phyloP scores from a whole-genome alignment of 2,329 filamentous ascomycete species.

The Cytospora piceae region DNA sequence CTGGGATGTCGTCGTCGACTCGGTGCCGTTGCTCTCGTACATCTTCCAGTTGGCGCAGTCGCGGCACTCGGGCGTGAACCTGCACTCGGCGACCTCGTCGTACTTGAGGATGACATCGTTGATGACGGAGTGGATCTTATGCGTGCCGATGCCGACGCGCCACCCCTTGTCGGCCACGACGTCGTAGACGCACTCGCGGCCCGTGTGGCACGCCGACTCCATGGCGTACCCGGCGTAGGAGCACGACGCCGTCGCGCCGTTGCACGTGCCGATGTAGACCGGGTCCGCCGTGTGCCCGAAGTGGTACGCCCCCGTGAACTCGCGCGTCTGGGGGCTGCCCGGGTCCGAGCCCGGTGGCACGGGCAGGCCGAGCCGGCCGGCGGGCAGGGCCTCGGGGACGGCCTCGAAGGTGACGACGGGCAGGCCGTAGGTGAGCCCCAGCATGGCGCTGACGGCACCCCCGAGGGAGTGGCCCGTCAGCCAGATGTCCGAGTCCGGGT shows the following conservation, averaged over 20 bases:
- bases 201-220: constrained; percentile 90
- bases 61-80: constrained; percentile 75
- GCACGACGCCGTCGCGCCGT: constrained; percentile 85
- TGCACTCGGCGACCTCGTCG: constrained; percentile 77
- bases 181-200: constrained; percentile 87
- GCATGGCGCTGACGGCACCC: constrained; percentile 83
- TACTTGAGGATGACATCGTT: constrained; percentile 85
- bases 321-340: constrained; percentile 69
- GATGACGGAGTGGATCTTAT: constrained; percentile 88
- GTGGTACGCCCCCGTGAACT: constrained; percentile 80
- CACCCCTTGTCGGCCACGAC: constrained; percentile 90
- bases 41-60: constrained; percentile 96
- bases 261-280: constrained; percentile 91
- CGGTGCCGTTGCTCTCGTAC: constrained; percentile 88
- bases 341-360: constrained; percentile 79
- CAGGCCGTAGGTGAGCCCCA: constrained; percentile 88
- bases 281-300: constrained; percentile 97
- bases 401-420: constrained; percentile 94
- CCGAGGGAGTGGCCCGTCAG: constrained; percentile 90
- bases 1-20: constrained; percentile 67
- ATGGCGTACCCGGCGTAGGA: constrained; percentile 92
- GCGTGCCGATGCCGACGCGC: constrained; percentile 87
- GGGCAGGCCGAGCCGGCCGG: constrained; percentile 81
- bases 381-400: constrained; percentile 87
- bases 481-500: constrained; percentile 85